A percentile compares a stretch with the other conserved stretches of the same genome.
Conservation (phyloP, 2,329 filamentous ascomycete species). For the Colletotrichum navitas region DNA sequence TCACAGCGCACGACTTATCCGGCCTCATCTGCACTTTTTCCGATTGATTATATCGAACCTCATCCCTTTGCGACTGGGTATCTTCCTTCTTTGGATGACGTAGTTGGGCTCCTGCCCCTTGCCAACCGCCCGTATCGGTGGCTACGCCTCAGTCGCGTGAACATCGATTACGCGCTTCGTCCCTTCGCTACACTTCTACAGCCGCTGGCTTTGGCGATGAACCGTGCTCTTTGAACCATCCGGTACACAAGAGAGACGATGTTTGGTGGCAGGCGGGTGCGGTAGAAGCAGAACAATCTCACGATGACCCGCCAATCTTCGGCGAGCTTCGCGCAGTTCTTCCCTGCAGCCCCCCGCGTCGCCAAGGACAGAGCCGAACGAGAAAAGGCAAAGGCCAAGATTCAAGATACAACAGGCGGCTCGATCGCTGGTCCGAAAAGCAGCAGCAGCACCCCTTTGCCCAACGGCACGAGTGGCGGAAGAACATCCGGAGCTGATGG, state of each 20-base stretch:
- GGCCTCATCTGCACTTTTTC: constrained; percentile 14
- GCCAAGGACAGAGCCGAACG: constrained; percentile 71
- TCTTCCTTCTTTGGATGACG: constrained; percentile 35
- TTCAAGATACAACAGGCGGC: constrained; percentile 51
- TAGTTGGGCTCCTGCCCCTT: constrained; percentile 27
- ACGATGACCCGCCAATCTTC: constrained; percentile 83
- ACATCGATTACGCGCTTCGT: constrained; percentile 47
- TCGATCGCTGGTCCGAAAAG: constrained; percentile 44
- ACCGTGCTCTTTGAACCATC: constrained; percentile 33
- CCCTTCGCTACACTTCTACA: constrained; percentile 31
- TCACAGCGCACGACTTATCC: constrained; percentile 39
- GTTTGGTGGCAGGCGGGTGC: constrained; percentile 66
- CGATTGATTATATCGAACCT: constrained; percentile 29
- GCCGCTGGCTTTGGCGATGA: constrained; percentile 29
- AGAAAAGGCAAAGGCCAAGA: constrained; percentile 69
- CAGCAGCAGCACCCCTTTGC: constrained; percentile 46
- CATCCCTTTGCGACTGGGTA: constrained; percentile 26
- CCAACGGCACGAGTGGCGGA: constrained; percentile 35
- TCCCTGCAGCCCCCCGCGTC: constrained; percentile 80
- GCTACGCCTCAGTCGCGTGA: constrained; percentile 56
- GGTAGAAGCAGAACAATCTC: constrained; percentile 64
- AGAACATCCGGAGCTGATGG: constrained; percentile 37
- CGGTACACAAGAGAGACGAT: constrained; percentile 63
- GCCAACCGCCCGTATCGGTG: constrained; percentile 32
- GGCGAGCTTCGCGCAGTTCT: constrained; percentile 89